These are phyloP conservation scores for Fusarium decemcellulare DNA, from an alignment of 2,329 filamentous ascomycete species.

Conservation along the genomic window DNA sequence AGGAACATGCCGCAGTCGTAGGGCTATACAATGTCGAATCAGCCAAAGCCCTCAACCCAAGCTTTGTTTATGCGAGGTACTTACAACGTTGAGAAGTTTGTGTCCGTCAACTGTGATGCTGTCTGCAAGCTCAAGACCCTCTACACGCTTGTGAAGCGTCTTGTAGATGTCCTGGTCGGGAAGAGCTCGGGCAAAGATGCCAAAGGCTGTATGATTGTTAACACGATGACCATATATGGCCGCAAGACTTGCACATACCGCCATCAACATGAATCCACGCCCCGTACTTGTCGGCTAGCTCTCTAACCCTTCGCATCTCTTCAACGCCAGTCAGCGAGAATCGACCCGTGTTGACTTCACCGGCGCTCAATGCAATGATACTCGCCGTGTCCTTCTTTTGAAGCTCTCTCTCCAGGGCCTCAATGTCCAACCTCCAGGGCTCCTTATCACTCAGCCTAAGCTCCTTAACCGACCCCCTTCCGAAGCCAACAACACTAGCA, in stretches of 20 bases:
- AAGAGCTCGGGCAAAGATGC: constrained; percentile 82
- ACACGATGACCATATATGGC: no score
- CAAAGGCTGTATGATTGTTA: constrained; percentile 74
- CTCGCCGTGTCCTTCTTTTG: constrained; percentile 68
- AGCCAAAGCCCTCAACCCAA: background rate
- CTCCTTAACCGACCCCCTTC: constrained; percentile 76
- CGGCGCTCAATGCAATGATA: constrained; percentile 85
- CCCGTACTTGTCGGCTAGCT: constrained; percentile 78
- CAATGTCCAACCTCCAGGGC: constrained; percentile 80
- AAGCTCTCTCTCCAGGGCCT: constrained; percentile 73
- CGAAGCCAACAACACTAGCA: constrained; percentile 85
- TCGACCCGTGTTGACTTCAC: constrained; percentile 91
- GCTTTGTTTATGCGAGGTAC: constrained; percentile 48
- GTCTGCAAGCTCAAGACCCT: constrained; percentile 85
- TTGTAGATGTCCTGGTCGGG: constrained; percentile 69
- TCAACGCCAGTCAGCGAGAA: constrained; percentile 74
- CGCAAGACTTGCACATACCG: constrained; percentile 57
- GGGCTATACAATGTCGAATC: constrained; percentile 63
- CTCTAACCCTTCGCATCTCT: constrained; percentile 75
- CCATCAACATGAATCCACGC: constrained; percentile 94
- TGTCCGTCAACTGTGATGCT: constrained; percentile 91
- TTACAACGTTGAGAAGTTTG: constrained; percentile 90
- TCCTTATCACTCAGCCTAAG: constrained; percentile 65
- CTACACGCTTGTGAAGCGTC: constrained; percentile 62
- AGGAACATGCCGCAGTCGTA: constrained; percentile 96